Base-by-base conservation (phyloP, 768 basidiomycete species). In the Dentipellis sp. region DNA sequence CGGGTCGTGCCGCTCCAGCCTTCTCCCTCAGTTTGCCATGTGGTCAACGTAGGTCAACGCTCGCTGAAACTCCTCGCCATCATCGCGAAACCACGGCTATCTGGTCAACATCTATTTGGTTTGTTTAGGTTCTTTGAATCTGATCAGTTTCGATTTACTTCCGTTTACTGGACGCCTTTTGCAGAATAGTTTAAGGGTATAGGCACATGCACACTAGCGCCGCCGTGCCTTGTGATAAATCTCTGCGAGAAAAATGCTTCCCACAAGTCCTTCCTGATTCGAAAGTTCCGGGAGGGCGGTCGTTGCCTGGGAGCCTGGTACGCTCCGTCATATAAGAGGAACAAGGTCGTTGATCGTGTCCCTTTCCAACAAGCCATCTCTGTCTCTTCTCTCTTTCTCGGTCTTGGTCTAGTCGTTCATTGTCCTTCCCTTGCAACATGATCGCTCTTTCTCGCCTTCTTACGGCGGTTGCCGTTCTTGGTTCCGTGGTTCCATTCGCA, bases 371-470 rank as follows among this genome's bases (percentile, higher is more conserved):
- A 50, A 50, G 22, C 14, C 40, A 4, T 40, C 19, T 52, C 54
- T 19, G 45, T 55, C 39, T 54, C 56, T 63, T 58, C 61, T 66
- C 52, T 61, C 58, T 63, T 55, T 61, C 60, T 63, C 57, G 12
- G 63, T 59, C 58, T 56, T 56, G 55, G 56, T 56, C 62, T 66
- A 2, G 65, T 69, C 71, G 56, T 64, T 71, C 70, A 57, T 65
- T 69, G 67, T 57, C 56, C 39, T 51, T 57, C 62, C 56, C 60
- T 52, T 68, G 66, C 52, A 66, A 53, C 36, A 75, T 74, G 74
- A 60, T 72, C 52, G 61, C 70, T 60, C 61, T 72, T 63, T 57
- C 66, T 48, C 70, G 68, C 58, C 56, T 71, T 55, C 58, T 67
- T 38, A 56, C 64, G 50, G 60, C 66, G 54, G 54, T 73, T 52